phyloP scores from a whole-genome alignment of 2,329 filamentous ascomycete genomes.

The Aureobasidium sp. region DNA sequence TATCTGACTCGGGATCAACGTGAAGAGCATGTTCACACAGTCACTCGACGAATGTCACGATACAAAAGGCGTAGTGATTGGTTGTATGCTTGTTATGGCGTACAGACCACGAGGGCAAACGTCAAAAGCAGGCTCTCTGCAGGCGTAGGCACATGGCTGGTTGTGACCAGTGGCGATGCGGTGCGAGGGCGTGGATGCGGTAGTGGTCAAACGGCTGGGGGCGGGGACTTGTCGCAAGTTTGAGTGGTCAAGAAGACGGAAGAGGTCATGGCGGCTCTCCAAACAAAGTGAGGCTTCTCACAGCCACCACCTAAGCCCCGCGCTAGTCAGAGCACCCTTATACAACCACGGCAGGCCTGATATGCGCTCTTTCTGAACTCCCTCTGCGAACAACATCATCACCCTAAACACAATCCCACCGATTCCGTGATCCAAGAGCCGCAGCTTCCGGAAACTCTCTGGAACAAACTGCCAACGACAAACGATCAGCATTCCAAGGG shows the following conservation, averaged over 20 bases:
- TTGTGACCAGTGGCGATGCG: not conserved
- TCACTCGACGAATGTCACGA: not conserved
- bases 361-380: not conserved
- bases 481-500: slow-evolving; percentile 2
- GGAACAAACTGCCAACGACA: not conserved
- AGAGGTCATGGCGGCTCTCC: not conserved
- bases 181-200: not conserved
- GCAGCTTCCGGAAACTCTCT: not conserved
- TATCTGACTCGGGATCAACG: not conserved
- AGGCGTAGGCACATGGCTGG: not conserved
- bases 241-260: not conserved
- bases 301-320: slow-evolving; percentile 6
- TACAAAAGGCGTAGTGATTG: not conserved
- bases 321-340: not conserved
- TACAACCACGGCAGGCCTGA: slow-evolving; percentile 1
- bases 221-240: not conserved
- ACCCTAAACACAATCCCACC: not conserved
- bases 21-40: not conserved
- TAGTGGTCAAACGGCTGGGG: not conserved
- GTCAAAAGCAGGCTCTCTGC: not conserved
- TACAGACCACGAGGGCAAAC: not conserved
- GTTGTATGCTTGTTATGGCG: not conserved
- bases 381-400: not conserved
- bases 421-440: not conserved
- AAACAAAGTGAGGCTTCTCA: not conserved